phyloP scores from a whole-genome alignment of 148 eudicot genomes.

The Agrostemma githago region DNA sequence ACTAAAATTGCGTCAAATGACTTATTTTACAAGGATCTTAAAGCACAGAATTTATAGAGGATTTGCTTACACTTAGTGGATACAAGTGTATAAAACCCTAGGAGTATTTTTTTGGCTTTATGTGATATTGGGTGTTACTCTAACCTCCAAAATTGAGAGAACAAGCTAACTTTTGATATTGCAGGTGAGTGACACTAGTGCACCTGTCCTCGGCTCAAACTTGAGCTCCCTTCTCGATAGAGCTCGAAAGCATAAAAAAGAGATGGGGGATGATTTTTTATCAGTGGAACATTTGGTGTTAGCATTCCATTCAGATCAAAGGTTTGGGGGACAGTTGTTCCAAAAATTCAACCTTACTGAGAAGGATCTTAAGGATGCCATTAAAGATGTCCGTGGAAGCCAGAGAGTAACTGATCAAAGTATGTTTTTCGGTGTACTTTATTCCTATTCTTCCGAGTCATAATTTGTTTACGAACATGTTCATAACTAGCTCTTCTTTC shows the following conservation, averaged over 20 bases:
- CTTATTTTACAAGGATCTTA: too few species aligned
- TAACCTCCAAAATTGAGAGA: background rate
- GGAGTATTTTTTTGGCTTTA: background rate
- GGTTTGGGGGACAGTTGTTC: conserved; percentile 80
- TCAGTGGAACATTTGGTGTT: conserved; percentile 92
- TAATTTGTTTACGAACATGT: background rate
- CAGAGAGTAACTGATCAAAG: conserved; percentile 98
- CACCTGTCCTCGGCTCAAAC: conserved; percentile 65
- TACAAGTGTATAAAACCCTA: background rate
- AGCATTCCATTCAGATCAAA: conserved; percentile 68
- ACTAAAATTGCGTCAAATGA: background rate
- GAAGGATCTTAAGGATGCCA: conserved; percentile 78
- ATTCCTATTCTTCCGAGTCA: background rate
- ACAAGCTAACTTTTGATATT: conserved; percentile 17
- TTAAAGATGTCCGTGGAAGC: conserved; percentile 84
- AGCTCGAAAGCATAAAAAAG: conserved; percentile 77
- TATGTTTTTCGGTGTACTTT: conserved; percentile 22
- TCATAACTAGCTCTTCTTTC: background rate
- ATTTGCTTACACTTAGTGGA: background rate
- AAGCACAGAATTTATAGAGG: too few species aligned
- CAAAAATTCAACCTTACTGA: conserved; percentile 62
- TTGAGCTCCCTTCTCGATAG: conserved; percentile 60
- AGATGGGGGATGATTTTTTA: conserved; percentile 85
- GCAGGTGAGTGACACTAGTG: conserved; percentile 92
- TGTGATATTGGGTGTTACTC: background rate